Evolutionary conservation across 768 basidiomycete genomes (phyloP).

Genomic region (Tylopilus intermedius): DNA sequence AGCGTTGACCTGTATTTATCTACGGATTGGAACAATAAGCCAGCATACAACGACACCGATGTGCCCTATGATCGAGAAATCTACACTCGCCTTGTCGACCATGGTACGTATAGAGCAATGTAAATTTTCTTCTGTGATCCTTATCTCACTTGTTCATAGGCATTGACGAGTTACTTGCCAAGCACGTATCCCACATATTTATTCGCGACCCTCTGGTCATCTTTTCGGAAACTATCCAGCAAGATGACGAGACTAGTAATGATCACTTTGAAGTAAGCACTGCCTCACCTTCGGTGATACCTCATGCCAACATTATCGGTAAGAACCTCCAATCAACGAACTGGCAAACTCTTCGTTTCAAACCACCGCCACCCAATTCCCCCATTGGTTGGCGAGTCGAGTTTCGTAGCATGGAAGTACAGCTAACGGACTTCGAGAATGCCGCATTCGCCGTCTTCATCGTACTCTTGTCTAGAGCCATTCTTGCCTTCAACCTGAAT

Average conservation of each 20-base stretch:
- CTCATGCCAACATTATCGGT: not conserved
- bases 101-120: slow-evolving; percentile 47
- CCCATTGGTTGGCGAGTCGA: slow-evolving; percentile 97
- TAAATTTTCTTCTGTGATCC: not conserved
- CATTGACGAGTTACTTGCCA: slow-evolving; percentile 80
- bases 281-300: not conserved
- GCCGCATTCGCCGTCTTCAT: slow-evolving; percentile 95
- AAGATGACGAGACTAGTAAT: slow-evolving; percentile 80
- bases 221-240: slow-evolving; percentile 89
- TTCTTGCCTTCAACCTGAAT: slow-evolving; percentile 86
- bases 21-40: slow-evolving; percentile 77
- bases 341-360: slow-evolving; percentile 98
- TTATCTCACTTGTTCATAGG: slow-evolving; percentile 40
- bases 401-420: slow-evolving; percentile 98
- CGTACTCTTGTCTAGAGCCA: slow-evolving; percentile 90
- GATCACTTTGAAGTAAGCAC: slow-evolving; percentile 91
- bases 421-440: slow-evolving; percentile 98
- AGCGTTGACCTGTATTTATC: slow-evolving; percentile 94
- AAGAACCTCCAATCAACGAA: slow-evolving; percentile 99
- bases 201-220: slow-evolving; percentile 96
- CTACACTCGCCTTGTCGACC: slow-evolving; percentile 62
- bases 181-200: slow-evolving; percentile 91
- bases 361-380: slow-evolving; percentile 92
- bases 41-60: slow-evolving; percentile 89
- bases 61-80: slow-evolving; percentile 76